phyloP scores from a whole-genome alignment of 2,329 filamentous ascomycete genomes.

The Epichloe sibirici region DNA sequence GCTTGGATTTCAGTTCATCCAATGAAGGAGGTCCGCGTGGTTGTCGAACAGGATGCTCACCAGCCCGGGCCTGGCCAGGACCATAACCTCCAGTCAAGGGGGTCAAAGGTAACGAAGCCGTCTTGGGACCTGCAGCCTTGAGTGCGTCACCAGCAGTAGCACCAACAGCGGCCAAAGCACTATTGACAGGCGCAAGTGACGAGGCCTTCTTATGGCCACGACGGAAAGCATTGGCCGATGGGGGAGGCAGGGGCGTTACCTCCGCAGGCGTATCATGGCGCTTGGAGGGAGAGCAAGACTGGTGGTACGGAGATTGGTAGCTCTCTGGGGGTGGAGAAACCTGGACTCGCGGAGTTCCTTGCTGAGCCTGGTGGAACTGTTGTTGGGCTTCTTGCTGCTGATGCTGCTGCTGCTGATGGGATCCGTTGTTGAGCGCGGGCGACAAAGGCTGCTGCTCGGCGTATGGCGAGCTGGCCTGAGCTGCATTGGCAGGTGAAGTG shows the following conservation, averaged over 20 bases:
- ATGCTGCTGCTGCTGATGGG: slow-evolving; percentile 24
- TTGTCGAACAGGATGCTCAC: slow-evolving; percentile 88
- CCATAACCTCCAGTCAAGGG: slow-evolving; percentile 77
- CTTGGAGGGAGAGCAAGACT: slow-evolving; percentile 55
- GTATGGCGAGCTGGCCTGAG: slow-evolving; percentile 28
- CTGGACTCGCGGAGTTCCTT: slow-evolving; percentile 59
- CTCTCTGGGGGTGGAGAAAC: slow-evolving; percentile 67
- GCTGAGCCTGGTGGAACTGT: slow-evolving; percentile 28
- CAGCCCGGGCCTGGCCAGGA: slow-evolving; percentile 82
- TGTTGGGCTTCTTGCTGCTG: slow-evolving; percentile 31
- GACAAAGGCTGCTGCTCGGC: slow-evolving; percentile 34
- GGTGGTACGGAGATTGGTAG: slow-evolving; percentile 34
- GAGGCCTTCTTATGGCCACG: slow-evolving; percentile 85
- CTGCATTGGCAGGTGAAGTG: slow-evolving; percentile 37
- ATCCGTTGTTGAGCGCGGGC: slow-evolving; percentile 17
- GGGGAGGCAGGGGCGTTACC: slow-evolving; percentile 62
- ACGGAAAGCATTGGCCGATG: slow-evolving; percentile 84
- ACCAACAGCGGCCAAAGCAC: slow-evolving; percentile 30
- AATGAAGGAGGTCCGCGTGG: slow-evolving; percentile 83
- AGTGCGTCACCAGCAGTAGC: slow-evolving; percentile 31
- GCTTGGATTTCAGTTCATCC: slow-evolving; percentile 81
- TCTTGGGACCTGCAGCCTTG: slow-evolving; percentile 60
- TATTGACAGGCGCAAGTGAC: slow-evolving; percentile 55
- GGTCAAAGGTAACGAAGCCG: slow-evolving; percentile 70
- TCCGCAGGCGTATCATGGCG: slow-evolving; percentile 59